Conservation (phyloP, 805 yeast genomes). For the Candida palmyrensis region DNA sequence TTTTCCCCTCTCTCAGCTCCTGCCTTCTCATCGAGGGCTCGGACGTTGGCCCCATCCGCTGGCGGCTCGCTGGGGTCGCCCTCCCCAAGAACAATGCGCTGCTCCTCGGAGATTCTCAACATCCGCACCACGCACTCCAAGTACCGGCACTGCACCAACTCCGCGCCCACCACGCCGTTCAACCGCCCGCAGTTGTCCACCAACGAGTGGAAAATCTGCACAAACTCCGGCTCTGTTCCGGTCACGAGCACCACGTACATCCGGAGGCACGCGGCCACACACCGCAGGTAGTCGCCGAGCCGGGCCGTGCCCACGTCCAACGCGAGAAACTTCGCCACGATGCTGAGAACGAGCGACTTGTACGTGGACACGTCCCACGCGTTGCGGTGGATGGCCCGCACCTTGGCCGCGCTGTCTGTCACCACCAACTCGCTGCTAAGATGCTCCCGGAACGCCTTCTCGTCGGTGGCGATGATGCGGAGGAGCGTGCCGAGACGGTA, state of each 20-base stretch:
- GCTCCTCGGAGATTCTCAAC: conserved; percentile 25
- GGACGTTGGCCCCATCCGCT: no score
- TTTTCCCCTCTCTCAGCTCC: no score
- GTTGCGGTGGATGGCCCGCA: conserved; percentile 36
- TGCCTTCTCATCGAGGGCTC: no score
- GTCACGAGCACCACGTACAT: conserved; percentile 41
- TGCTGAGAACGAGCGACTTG: conserved; percentile 47
- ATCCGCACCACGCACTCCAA: conserved; percentile 23
- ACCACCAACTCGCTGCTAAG: conserved; percentile 58
- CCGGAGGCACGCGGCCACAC: conserved; percentile 35
- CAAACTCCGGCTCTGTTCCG: conserved; percentile 55
- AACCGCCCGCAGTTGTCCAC: conserved; percentile 25
- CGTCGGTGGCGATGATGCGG: conserved; percentile 46
- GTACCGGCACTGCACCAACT: conserved; percentile 22
- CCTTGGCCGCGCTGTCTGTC: conserved; percentile 40
- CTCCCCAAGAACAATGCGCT: conserved; percentile 22
- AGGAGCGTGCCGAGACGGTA: conserved; percentile 55
- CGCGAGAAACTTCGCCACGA: conserved; percentile 43
- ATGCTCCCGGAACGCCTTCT: conserved; percentile 37
- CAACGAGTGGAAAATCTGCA: conserved; percentile 35
- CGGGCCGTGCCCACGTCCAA: conserved; percentile 12
- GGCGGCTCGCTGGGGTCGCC: conserved; percentile 25
- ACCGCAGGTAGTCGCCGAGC: conserved; percentile 19
- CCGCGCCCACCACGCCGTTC: conserved; percentile 12
- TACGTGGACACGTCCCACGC: conserved; percentile 56